These are phyloP conservation scores for Sungouiella blattae DNA, from an alignment of 805 yeast species.

Conservation along the genomic window DNA sequence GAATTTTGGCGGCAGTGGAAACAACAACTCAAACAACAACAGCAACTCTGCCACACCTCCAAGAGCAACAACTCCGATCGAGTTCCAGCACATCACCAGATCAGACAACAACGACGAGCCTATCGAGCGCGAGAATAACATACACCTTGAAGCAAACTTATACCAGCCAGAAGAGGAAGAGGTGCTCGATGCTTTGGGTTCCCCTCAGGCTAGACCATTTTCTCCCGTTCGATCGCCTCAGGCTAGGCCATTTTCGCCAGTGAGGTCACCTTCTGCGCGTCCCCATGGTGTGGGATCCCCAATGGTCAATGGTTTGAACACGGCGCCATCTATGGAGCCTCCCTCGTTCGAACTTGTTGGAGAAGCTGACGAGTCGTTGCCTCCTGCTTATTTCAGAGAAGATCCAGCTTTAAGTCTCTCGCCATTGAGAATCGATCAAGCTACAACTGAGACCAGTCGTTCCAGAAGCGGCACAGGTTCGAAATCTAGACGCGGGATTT, in stretches of 20 bases:
- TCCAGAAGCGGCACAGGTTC: too few species aligned
- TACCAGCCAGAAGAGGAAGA: slow-evolving; percentile 53
- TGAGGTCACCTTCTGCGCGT: slow-evolving; percentile 47
- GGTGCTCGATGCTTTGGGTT: slow-evolving; percentile 9
- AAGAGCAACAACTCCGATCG: slow-evolving; percentile 8
- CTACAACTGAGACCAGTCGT: slow-evolving; percentile 3
- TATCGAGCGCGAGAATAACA: slow-evolving; percentile 32
- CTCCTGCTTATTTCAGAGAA: slow-evolving; percentile 13
- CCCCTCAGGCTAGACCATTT: slow-evolving; percentile 16
- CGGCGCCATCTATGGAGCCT: slow-evolving; percentile 38
- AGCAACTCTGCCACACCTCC: neutral
- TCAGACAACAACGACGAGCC: slow-evolving; percentile 28
- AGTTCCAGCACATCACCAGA: slow-evolving; percentile 28
- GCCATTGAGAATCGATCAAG: slow-evolving; percentile 14
- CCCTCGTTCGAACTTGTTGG: slow-evolving; percentile 50
- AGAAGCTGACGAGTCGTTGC: slow-evolving; percentile 11
- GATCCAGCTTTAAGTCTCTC: slow-evolving; percentile 7
- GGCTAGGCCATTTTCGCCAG: slow-evolving; percentile 12
- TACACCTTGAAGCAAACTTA: slow-evolving; percentile 43
- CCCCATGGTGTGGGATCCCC: slow-evolving; percentile 39
- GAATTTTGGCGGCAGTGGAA: neutral
- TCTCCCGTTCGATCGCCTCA: slow-evolving; percentile 12
- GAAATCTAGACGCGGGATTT: too few species aligned
- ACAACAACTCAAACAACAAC: neutral
- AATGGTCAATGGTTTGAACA: slow-evolving; percentile 46